A percentile compares a stretch with the other conserved stretches of the same genome.
Evolutionary conservation across 2,329 filamentous ascomycete species (phyloP).

Genomic region (Cercospora sp.): DNA sequence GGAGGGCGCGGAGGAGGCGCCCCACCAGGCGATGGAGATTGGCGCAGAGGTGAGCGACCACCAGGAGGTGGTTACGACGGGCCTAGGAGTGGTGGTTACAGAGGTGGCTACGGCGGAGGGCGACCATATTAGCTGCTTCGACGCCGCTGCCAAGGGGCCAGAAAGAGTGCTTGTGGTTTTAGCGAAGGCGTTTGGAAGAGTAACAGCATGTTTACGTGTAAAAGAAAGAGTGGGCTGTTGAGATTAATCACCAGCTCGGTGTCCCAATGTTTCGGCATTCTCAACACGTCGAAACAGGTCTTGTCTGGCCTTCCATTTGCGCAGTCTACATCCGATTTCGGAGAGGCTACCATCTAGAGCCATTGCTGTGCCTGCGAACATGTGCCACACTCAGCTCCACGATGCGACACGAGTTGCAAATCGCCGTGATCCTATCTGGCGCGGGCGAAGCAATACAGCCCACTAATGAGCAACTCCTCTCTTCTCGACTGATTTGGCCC

Average conservation of each 20-base stretch:
- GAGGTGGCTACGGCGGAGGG: slow-evolving; percentile 32
- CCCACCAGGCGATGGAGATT: slow-evolving; percentile 40
- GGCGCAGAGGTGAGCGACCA: slow-evolving; percentile 43
- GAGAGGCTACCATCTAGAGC: not conserved
- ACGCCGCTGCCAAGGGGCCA: not conserved
- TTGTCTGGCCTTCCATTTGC: not conserved
- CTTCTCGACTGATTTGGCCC: not conserved
- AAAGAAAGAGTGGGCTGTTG: not conserved
- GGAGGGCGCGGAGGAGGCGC: slow-evolving; percentile 32
- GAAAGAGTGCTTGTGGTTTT: slow-evolving; percentile 2
- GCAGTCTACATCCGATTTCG: not conserved
- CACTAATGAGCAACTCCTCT: not conserved
- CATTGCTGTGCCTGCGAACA: not conserved
- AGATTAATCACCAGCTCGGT: not conserved
- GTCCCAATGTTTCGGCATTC: not conserved
- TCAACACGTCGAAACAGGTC: not conserved
- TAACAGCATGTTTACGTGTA: not conserved
- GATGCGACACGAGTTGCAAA: not conserved
- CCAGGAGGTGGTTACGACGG: slow-evolving; percentile 33
- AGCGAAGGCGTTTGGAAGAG: slow-evolving; percentile 13
- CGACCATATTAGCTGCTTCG: slow-evolving; percentile 29
- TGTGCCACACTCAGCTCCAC: not conserved
- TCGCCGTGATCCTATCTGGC: not conserved
- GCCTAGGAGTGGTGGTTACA: slow-evolving; percentile 27
- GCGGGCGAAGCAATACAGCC: not conserved